Base-by-base conservation (phyloP, 345 rosid genomes). In the Pistacia atlantica region DNA sequence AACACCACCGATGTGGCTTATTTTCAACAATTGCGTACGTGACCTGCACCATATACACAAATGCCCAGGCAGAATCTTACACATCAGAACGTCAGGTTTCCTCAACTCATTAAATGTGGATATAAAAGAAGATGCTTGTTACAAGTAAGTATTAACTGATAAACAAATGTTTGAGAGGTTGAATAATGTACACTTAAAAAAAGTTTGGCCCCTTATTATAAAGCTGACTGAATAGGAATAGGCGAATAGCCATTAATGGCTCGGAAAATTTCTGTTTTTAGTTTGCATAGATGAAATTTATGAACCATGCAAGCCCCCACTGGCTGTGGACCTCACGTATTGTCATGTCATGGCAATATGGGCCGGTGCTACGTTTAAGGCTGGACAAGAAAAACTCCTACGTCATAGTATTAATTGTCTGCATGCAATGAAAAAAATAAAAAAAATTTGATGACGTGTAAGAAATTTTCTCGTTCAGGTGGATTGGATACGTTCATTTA, bases 341-440 rank as follows among this genome's bases (percentile, higher is more conserved):
- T 18, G 58, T 49, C 46, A 2, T 18, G 58, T 49, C 46, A 4
- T 45, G 48, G 8, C 35, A 38, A 13, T 1, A 58, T 64, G 56
- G 82, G 79, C 75, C 83, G 79, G 77, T 54, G 57, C 77, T 51
- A 51, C 58, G 31, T 31, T 22, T 48, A 22, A 5, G 7, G 20
- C 7, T 52, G 35, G 59, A 28, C 59, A 6, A 9, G 51, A 48
- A 48, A 17, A 69, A 65, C 70, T 71, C 73, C 37, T 1, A 16
- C n/a, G 10, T 65, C 63, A 1, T 51, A 1, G 38, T 42, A 42
- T 42, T 42, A 5, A 7, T 42, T 63, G 75, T 54, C 65, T 38
- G 45, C 76, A 33, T 64, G 65, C 38, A 42, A 4, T 0, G 25
- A 20, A 64, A 61, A n/a, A 10, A 16, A 7, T 4, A 20, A 54